These are phyloP conservation scores for Citrus mangshanensis DNA, from an alignment of 345 rosid species.

Conservation along the genomic window DNA sequence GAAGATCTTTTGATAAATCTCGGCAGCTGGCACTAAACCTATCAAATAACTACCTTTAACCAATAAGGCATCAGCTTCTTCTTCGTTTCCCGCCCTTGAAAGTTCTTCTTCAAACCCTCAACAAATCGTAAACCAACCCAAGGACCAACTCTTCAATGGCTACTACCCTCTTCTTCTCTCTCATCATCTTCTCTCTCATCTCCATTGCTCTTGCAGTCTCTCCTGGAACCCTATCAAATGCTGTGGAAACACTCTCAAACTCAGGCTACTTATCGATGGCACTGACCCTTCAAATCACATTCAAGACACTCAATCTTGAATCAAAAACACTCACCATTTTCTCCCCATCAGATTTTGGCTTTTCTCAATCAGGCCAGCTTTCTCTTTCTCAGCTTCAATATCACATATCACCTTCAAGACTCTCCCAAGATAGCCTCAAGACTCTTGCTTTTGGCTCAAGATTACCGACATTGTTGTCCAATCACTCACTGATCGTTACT, in stretches of 20 bases:
- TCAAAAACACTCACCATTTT: conserved; percentile 34
- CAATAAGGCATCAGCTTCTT: background rate
- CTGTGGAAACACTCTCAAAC: conserved; percentile 30
- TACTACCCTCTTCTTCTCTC: background rate
- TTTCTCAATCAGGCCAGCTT: conserved; percentile 28
- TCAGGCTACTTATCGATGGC: conserved; percentile 47
- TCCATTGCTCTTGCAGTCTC: conserved; percentile 16
- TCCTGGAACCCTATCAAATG: conserved; percentile 16
- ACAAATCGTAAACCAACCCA: background rate
- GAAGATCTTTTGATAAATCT: background rate
- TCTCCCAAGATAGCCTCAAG: conserved; percentile 24
- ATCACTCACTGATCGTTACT: conserved; percentile 29
- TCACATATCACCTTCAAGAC: conserved; percentile 33
- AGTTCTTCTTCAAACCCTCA: background rate
- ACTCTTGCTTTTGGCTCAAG: conserved; percentile 25
- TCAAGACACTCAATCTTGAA: conserved; percentile 28
- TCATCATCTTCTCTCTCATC: conserved; percentile 2
- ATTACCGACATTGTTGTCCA: conserved; percentile 31
- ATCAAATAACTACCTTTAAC: background rate
- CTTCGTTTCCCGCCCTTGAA: conserved; percentile 7
- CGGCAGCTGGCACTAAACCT: background rate
- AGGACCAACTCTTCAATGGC: background rate
- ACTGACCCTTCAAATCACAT: conserved; percentile 33
- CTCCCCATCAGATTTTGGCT: conserved; percentile 36
- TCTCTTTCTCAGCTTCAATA: conserved; percentile 31